Base-by-base conservation (phyloP, 2,329 filamentous ascomycete species). In the Fusarium verticillioides region DNA sequence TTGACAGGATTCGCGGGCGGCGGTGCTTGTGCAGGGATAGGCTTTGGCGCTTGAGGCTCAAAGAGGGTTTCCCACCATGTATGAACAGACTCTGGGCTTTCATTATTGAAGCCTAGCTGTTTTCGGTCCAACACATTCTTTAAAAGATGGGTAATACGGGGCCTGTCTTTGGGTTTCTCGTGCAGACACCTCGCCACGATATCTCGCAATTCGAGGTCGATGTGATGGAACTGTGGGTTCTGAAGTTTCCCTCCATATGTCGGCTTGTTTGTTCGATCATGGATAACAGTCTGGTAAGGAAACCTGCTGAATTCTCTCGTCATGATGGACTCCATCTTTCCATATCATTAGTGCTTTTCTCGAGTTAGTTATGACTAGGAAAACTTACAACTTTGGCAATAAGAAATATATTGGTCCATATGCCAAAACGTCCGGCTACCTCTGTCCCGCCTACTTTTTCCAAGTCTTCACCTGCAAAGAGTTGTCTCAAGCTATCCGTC, bases 341-440 rank as follows among this genome's bases (percentile, higher is more conserved):
- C 11, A 15, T 21, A 15, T 13, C 9, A 28, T 77, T 62, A 78
- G 70, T 21, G 9, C 32, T 19, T 28, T 34, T 21, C 13, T n/a
- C 18, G 16, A 26, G 21, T 16, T 23, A 23, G 30, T 36, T 19
- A 23, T 52, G n/a, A 6, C 34, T 16, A 26, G 19, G 13, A 19
- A n/a, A 21, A 73, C 76, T 73, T 34, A 78, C 79, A 44, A 78
- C 69, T 66, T 71, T 77, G 9, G 63, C 79, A 26, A 78, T 73
- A 36, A 78, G 63, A 50, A 79, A 80, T 34, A 79, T 59, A 44
- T 78, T 79, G 4, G 79, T 79, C 79, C 79, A 80, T 12, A 60
- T 64, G 4, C 79, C 79, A 60, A 70, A 80, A 36, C 79, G 78
- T 1, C 79, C 79, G 4, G 78, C 79, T 44, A 78, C 65, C 10